Evolutionary conservation across 805 yeast species (phyloP).

Genomic region (Saccharomyces kudriavzevii): DNA sequence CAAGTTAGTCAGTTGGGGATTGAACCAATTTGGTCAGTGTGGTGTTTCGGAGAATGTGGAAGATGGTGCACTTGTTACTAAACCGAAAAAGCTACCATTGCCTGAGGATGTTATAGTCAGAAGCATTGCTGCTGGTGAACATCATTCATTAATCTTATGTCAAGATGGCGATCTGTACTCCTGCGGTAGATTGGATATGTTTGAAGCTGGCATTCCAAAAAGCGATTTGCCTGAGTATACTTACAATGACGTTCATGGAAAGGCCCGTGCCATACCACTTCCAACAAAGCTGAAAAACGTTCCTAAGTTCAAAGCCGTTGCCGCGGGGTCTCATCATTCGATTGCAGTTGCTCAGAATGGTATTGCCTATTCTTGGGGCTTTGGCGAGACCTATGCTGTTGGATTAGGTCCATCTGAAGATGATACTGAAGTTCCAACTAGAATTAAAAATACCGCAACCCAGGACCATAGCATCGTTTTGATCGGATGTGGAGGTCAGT

Average conservation of each 20-base stretch:
- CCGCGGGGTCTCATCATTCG: slow-evolving; percentile 89
- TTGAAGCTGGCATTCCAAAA: slow-evolving; percentile 74
- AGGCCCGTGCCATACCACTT: slow-evolving; percentile 74
- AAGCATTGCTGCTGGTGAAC: slow-evolving; percentile 85
- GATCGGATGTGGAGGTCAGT: slow-evolving; percentile 96
- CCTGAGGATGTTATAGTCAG: slow-evolving; percentile 51
- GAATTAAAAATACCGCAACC: slow-evolving; percentile 91
- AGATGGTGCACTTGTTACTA: slow-evolving; percentile 74
- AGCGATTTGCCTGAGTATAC: slow-evolving; percentile 60
- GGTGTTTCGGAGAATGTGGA: slow-evolving; percentile 71
- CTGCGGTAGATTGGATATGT: slow-evolving; percentile 92
- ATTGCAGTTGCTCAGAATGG: slow-evolving; percentile 82
- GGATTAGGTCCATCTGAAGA: slow-evolving; percentile 87
- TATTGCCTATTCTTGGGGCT: slow-evolving; percentile 90
- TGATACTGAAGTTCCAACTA: slow-evolving; percentile 81
- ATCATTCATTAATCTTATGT: slow-evolving; percentile 75
- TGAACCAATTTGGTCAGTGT: slow-evolving; percentile 95
- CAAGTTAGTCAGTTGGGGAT: slow-evolving; percentile 82
- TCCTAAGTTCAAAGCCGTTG: slow-evolving; percentile 51
- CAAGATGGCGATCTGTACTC: slow-evolving; percentile 65
- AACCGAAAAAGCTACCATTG: slow-evolving; percentile 65
- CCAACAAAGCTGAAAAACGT: slow-evolving; percentile 61
- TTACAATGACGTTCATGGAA: slow-evolving; percentile 71
- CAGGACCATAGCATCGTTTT: slow-evolving; percentile 59
- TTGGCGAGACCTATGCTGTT: slow-evolving; percentile 92